phyloP scores from a whole-genome alignment of 2,329 filamentous ascomycete species.

The Fusarium proliferatum region DNA sequence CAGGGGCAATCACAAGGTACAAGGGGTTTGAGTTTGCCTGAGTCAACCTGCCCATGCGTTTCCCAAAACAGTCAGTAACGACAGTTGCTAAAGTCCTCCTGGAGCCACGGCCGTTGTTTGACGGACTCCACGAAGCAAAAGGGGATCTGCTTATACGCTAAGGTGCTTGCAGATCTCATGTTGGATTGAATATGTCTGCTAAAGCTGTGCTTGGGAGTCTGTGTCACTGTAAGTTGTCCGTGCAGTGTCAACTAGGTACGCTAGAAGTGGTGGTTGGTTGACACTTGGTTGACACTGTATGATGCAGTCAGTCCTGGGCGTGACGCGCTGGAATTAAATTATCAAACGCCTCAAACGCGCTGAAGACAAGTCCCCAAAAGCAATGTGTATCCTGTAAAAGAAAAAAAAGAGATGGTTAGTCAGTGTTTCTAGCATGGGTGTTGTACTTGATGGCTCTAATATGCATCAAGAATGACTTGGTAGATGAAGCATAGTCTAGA shows the following conservation, averaged over 20 bases:
- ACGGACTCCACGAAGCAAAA: neutral
- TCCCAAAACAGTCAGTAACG: rapidly evolving
- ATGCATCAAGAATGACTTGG: neutral
- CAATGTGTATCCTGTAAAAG: rapidly evolving
- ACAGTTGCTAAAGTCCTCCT: neutral
- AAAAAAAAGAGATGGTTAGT: too few species aligned
- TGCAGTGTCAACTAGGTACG: neutral
- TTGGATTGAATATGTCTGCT: too few species aligned
- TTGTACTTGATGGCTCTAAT: too few species aligned
- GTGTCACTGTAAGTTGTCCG: rapidly evolving
- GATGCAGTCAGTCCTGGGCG: neutral
- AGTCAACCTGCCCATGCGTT: neutral
- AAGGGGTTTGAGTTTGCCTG: neutral
- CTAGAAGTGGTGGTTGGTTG: neutral
- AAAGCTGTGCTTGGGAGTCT: neutral
- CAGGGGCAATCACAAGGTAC: neutral
- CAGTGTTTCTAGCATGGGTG: too few species aligned
- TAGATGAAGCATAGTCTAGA: neutral
- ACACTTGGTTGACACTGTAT: neutral
- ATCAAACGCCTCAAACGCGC: neutral
- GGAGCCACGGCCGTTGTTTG: neutral
- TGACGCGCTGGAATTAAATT: neutral
- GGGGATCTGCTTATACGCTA: too few species aligned
- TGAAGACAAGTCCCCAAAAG: rapidly evolving
- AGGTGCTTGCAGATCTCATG: neutral